Evolutionary conservation across 2,329 filamentous ascomycete species (phyloP), one percentile per base, ranked within the genome.

Genomic region (Arachnomyces sp.): DNA sequence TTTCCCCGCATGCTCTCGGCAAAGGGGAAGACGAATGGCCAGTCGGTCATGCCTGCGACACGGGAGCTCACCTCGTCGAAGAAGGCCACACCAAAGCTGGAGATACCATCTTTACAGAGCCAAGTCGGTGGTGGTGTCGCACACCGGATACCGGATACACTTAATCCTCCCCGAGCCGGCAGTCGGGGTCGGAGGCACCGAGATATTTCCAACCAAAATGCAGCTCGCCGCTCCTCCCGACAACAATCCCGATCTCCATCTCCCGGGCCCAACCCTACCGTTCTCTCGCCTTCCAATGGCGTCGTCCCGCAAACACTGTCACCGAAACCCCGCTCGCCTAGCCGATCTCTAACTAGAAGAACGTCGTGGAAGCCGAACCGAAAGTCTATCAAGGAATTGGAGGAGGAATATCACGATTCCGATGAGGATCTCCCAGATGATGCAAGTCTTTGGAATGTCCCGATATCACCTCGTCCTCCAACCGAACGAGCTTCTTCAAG

Each of bases 391-490:
- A 64, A 67, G 45, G 68, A 72, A 32, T 43, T 72, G 16, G 68
- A 72, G 47, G 65, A 63, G 13, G 68, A 72, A 53, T 72, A 68
- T 39, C 60, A 71, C 48, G 68, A 72, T 43, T 70, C 65, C 1
- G 68, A 72, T 42, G 68, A 72, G 35, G 68, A 72, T 15, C 49
- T 72, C 28, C 68, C 68, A 3, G 68, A 71, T 34, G 68, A 72
- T 55, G 64, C 67, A 7, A 68, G 66, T 46, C 49, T 72, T 7
- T 71, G 66, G 64, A 72, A 72, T 42, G 67, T 72, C 13, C 68
- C 68, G 0, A 63, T 72, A 12, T 71, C 68, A 7, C 68, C 68
- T 3, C 59, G 66, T 15, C 60, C 65, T 11, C 51, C 55, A 2
- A 57, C 63, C 17, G 65, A 67, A 40, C 59, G 66, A 14, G 38